Evolutionary conservation across 768 basidiomycete genomes (phyloP).

Genomic region (Termitomyces sp.): DNA sequence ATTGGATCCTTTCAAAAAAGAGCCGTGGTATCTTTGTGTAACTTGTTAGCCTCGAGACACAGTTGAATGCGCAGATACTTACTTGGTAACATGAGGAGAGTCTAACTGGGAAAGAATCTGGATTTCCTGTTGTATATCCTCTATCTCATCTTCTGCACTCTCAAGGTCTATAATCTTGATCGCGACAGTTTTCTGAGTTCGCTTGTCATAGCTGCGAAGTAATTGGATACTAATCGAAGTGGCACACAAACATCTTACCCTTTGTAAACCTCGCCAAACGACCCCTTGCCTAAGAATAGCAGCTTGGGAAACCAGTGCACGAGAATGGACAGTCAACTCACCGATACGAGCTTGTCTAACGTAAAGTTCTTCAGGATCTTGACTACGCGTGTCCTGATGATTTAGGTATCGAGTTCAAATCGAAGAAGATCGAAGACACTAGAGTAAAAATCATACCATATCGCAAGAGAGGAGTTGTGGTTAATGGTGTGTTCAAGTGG

Average conservation of each 20-base stretch:
- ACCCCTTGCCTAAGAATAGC: conserved; percentile 76
- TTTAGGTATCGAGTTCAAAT: conserved; percentile 17
- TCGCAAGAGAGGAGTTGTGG: conserved; percentile 6
- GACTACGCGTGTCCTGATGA: conserved; percentile 20
- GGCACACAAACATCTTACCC: conserved; percentile 48
- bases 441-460: conserved; percentile 20
- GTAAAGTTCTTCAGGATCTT: conserved; percentile 96
- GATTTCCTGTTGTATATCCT: conserved; percentile 99
- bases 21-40: conserved; percentile 79
- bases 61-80: conserved; percentile 22
- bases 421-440: conserved; percentile 17
- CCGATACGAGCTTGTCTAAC: conserved; percentile 98
- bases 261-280: conserved; percentile 99
- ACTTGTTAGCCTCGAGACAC: conserved; percentile 8
- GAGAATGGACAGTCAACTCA: conserved; percentile 27
- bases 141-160: conserved; percentile 98
- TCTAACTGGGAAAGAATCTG: conserved; percentile 96
- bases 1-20: conserved; percentile 90
- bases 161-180: conserved; percentile 99
- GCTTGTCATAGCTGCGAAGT: conserved; percentile 76
- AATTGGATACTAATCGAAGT: neutral
- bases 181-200: conserved; percentile 94
- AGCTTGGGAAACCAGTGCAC: conserved; percentile 4
- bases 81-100: conserved; percentile 95
- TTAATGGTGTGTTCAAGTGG: conserved; percentile 7